Evolutionary conservation across 2,329 filamentous ascomycete genomes (phyloP).

Genomic region (Microcyclospora pomicola): DNA sequence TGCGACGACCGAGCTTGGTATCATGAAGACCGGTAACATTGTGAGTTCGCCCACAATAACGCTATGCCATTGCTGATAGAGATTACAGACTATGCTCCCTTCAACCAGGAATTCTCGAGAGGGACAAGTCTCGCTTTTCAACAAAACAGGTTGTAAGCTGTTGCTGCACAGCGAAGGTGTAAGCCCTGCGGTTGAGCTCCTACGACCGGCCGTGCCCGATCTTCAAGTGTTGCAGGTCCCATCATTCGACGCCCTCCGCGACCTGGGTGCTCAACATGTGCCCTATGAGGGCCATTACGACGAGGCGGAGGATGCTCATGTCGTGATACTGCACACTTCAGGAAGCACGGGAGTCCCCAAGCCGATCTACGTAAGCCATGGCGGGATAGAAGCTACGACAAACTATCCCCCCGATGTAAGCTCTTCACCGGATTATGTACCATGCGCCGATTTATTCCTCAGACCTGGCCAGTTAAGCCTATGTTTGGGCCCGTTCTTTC

Average conservation of each 20-base stretch:
- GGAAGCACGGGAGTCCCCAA: slow-evolving; percentile 4
- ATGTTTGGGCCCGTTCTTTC: slow-evolving; percentile 1
- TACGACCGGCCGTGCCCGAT: background rate
- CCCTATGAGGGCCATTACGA: background rate
- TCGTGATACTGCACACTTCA: slow-evolving; percentile 3
- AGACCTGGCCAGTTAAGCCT: background rate
- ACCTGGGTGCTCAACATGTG: background rate
- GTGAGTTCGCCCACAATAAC: background rate
- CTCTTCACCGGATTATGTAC: background rate
- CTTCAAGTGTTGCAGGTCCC: background rate
- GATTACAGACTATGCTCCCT: slow-evolving; percentile 1
- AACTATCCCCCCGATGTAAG: background rate
- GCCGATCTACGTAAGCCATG: slow-evolving; percentile 2
- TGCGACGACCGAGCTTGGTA: background rate
- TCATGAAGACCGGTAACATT: slow-evolving; percentile 2
- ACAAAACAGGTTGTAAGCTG: background rate
- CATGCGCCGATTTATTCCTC: background rate
- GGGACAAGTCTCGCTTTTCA: slow-evolving; percentile 1
- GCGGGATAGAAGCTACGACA: background rate
- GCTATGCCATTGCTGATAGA: too few species aligned
- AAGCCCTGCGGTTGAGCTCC: background rate
- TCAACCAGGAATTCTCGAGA: slow-evolving; percentile 3
- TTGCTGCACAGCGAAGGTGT: slow-evolving; percentile 3
- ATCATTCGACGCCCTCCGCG: slow-evolving; percentile 1
- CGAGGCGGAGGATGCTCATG: background rate